Conservation (phyloP, 2,329 filamentous ascomycete species). For the Diaporthe destruens region DNA sequence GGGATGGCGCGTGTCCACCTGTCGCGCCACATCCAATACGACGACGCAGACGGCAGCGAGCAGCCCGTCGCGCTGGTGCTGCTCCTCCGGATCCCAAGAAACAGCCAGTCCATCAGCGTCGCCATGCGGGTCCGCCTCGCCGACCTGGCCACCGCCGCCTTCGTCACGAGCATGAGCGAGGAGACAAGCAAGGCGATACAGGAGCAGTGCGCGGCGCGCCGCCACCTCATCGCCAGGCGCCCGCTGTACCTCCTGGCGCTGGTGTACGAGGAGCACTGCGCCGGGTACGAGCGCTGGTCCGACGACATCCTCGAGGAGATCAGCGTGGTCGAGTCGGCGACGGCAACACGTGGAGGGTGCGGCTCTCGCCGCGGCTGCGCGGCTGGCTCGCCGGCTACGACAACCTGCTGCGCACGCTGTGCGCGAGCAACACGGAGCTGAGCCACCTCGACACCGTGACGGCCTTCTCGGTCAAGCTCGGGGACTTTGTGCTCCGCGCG, state of each 20-base stretch:
- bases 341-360: too few relatives aligned
- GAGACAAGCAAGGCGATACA: neutral
- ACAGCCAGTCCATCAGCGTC: slow-evolving; percentile 25
- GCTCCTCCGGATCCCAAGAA: slow-evolving; percentile 20
- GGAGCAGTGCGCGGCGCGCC: neutral
- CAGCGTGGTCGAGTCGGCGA: too few relatives aligned
- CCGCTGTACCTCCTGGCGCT: slow-evolving; percentile 31
- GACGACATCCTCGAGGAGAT: too few relatives aligned
- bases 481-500: neutral
- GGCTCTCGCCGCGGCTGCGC: too few relatives aligned
- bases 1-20: slow-evolving; percentile 23
- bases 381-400: slow-evolving; percentile 35
- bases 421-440: slow-evolving; percentile 32
- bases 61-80: slow-evolving; percentile 21
- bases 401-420: slow-evolving; percentile 19
- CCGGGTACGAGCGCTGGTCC: neutral
- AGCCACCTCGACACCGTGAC: slow-evolving; percentile 28
- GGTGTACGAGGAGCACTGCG: slow-evolving; percentile 16
- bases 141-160: slow-evolving; percentile 28
- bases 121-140: slow-evolving; percentile 28
- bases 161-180: slow-evolving; percentile 15
- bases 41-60: neutral
- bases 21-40: slow-evolving; percentile 32
- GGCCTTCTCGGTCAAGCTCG: slow-evolving; percentile 22
- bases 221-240: slow-evolving; percentile 2